Percentiles rank a stretch among this genome's conserved stretches.
Conservation (phyloP, 495 filamentous ascomycete genomes). For the Rostrohypoxylon terebratum region DNA sequence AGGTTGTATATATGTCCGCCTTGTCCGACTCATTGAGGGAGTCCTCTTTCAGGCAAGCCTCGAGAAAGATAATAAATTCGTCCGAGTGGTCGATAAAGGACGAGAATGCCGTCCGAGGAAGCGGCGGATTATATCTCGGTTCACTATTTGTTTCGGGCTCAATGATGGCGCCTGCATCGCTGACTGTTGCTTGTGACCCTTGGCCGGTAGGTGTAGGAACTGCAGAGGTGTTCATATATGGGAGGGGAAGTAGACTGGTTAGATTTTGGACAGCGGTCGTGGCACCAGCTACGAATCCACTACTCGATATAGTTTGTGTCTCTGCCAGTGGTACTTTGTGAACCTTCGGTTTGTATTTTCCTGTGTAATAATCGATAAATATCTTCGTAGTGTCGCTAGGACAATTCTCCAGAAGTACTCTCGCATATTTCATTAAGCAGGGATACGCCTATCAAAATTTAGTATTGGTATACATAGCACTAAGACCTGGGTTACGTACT, state of each 20-base stretch:
- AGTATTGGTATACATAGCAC: conserved; percentile 38
- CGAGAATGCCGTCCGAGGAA: conserved; percentile 91
- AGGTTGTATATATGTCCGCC: conserved; percentile 89
- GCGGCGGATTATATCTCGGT: conserved; percentile 74
- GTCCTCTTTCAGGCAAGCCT: conserved; percentile 79
- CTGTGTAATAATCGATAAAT: conserved; percentile 94
- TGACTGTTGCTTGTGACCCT: conserved; percentile 49
- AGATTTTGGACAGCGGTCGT: conserved; percentile 83
- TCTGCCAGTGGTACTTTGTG: conserved; percentile 67
- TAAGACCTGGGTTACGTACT: conserved; percentile 60
- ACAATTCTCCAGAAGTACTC: conserved; percentile 87
- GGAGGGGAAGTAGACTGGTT: conserved; percentile 82
- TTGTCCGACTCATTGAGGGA: conserved; percentile 75
- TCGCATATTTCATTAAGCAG: conserved; percentile 94
- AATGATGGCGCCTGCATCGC: conserved; percentile 46
- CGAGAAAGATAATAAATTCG: conserved; percentile 90
- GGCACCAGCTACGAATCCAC: conserved; percentile 67
- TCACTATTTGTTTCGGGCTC: conserved; percentile 48
- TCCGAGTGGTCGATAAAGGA: conserved; percentile 94
- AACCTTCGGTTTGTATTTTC: conserved; percentile 79
- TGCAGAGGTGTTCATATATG: conserved; percentile 78
- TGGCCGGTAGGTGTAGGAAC: conserved; percentile 57
- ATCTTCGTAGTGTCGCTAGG: conserved; percentile 81
- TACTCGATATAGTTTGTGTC: conserved; percentile 55
- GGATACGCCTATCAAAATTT: conserved; percentile 74